A percentile compares a stretch with the other conserved stretches of the same genome.
phyloP scores from a whole-genome alignment of 805 yeast genomes.

The Sugiyamaella lignohabitans region DNA sequence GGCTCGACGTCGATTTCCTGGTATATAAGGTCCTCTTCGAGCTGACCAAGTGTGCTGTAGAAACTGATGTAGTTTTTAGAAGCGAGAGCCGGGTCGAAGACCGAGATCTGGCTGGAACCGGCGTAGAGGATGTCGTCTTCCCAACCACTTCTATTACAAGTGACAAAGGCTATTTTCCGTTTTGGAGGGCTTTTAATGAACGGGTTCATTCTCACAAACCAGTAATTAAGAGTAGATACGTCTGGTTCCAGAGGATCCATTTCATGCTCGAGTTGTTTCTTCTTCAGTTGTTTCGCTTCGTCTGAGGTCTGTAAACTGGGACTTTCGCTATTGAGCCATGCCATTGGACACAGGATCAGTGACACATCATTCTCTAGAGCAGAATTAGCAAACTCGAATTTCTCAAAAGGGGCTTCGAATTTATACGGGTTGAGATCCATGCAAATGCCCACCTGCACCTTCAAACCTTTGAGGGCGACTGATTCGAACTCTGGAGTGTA shows the following conservation, averaged over 20 bases:
- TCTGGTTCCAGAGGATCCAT: conserved; percentile 37
- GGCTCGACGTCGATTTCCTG: conserved; percentile 13
- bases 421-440: conserved; percentile 90
- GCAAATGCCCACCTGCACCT: conserved; percentile 72
- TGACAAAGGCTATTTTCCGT: conserved; percentile 36
- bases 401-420: conserved; percentile 70
- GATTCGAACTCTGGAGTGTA: conserved; percentile 7
- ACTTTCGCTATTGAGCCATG: conserved; percentile 53
- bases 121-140: conserved; percentile 43
- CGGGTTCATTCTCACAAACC: conserved; percentile 69
- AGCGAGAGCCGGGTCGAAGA: conserved; percentile 33
- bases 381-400: conserved; percentile 60
- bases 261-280: conserved; percentile 11
- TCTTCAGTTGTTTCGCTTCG: conserved; percentile 17
- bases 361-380: conserved; percentile 44
- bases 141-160: conserved; percentile 73
- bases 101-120: conserved; percentile 37
- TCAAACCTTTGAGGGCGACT: conserved; percentile 2
- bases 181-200: conserved; percentile 37
- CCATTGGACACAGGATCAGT: conserved; percentile 72
- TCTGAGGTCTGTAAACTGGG: conserved; percentile 10
- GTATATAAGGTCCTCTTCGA: conserved; percentile 17
- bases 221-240: conserved; percentile 53
- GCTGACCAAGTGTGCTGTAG: conserved; percentile 16
- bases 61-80: conserved; percentile 23